Percentiles rank a stretch among this genome's conserved stretches.
Evolutionary conservation across 1,284 basidiomycete species (phyloP).

Genomic region (Vanrija sp.): DNA sequence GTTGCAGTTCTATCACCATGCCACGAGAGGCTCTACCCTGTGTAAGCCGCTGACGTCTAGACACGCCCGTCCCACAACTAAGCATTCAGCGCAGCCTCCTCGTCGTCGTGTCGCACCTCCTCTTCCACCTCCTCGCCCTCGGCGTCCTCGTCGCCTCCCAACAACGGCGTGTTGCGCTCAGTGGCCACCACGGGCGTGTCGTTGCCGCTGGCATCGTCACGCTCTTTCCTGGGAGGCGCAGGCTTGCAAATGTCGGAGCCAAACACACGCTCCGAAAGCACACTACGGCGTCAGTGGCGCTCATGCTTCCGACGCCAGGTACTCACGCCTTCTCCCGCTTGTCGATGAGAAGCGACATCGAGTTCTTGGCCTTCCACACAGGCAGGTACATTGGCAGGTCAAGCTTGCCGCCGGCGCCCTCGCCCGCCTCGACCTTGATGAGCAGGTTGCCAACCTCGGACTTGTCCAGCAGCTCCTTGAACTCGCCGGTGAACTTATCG

Average conservation of each 20-base stretch:
- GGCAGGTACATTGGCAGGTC: slow-evolving; percentile 73
- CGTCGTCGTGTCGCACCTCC: slow-evolving; percentile 17
- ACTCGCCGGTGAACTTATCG: slow-evolving; percentile 60
- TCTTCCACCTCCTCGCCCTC: slow-evolving; percentile 10
- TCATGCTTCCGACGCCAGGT: too few relatives aligned
- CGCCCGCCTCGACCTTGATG: slow-evolving; percentile 60
- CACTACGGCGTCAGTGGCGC: slow-evolving; percentile 18
- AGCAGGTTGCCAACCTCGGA: slow-evolving; percentile 64
- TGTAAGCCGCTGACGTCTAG: too few relatives aligned
- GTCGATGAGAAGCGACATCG: slow-evolving; percentile 84
- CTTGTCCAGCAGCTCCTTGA: slow-evolving; percentile 42
- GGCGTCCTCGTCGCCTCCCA: slow-evolving; percentile 6
- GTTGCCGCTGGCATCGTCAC: not conserved
- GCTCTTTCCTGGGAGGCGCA: slow-evolving; percentile 20
- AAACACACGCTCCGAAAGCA: slow-evolving; percentile 43
- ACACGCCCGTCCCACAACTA: not conserved
- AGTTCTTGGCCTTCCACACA: slow-evolving; percentile 85
- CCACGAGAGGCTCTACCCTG: too few relatives aligned
- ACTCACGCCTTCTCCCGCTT: slow-evolving; percentile 85
- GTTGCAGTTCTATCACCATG: too few relatives aligned
- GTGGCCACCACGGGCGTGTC: slow-evolving; percentile 5
- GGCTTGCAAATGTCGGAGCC: slow-evolving; percentile 44
- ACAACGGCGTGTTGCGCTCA: slow-evolving; percentile 4
- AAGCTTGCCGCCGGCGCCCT: slow-evolving; percentile 58
- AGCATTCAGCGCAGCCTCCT: slow-evolving; percentile 26